phyloP scores from a whole-genome alignment of 768 basidiomycete genomes.

The Rhodotorula sphaerocarpa region DNA sequence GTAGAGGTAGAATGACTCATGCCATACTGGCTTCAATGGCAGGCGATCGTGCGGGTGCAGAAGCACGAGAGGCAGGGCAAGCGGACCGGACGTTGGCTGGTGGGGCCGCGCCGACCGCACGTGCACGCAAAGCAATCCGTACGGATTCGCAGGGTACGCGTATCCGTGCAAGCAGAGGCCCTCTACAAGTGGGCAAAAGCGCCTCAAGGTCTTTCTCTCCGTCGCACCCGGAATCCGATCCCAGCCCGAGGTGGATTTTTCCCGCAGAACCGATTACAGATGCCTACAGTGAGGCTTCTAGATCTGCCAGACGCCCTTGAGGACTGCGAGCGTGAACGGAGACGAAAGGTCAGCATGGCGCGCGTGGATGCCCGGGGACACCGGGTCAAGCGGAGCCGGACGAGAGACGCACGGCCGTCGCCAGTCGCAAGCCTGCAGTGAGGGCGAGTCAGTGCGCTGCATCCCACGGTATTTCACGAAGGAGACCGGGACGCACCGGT shows the following conservation, averaged over 20 bases:
- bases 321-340: conserved; percentile 52
- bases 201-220: too few relatives aligned
- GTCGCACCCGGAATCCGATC: too few relatives aligned
- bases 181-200: too few relatives aligned
- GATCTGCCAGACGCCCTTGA: conserved; percentile 93
- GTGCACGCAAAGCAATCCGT: too few relatives aligned
- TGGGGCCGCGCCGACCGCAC: background rate
- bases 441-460: background rate
- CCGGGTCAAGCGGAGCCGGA: background rate
- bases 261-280: background rate
- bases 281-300: background rate
- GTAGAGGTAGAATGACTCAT: background rate
- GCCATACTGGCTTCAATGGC: background rate
- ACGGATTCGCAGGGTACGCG: too few relatives aligned
- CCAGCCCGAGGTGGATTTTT: too few relatives aligned
- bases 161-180: too few relatives aligned
- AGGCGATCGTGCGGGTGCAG: background rate
- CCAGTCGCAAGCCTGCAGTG: conserved; percentile 67
- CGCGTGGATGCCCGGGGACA: background rate
- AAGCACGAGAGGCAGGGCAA: background rate
- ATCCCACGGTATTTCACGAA: background rate
- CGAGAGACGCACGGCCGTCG: conserved; percentile 71
- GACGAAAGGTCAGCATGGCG: background rate
- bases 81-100: background rate
- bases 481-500: conserved; percentile 47